Evolutionary conservation across 306 rosid species (phyloP), one percentile per base, ranked within the genome.

Genomic region (Sesbania bispinosa): DNA sequence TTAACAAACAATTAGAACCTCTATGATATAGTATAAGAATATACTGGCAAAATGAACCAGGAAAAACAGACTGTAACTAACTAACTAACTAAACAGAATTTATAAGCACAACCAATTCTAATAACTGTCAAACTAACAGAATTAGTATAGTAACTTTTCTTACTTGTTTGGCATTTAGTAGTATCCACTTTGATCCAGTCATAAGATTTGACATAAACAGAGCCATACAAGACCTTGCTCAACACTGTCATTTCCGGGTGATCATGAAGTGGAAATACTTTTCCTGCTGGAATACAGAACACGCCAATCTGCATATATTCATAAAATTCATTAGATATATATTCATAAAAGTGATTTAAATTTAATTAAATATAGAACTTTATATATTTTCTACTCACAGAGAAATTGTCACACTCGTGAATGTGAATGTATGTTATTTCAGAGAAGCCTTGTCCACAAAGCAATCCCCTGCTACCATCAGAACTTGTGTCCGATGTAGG

Each of bases 181-280:
- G 6, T 23, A 1, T 73, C 67, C n/a, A 75, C 47, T 48, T 82
- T 81, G 52, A 84, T 45, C 93, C 93, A 89, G 14, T 87, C 93
- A 67, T 89, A 83, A 16, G 96, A 82, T 76, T 84, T 84, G 59
- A 78, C 64, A 54, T 83, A 18, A 10, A 83, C 36, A 4, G 89
- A 77, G 13, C 96, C 93, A 18, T 80, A 80, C 2, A 89, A 82
- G 38, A 89, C 57, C 67, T 89, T 89, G 78, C 83, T 83, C 1
- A 89, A 74, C 66, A 89, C 92, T n/a, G 96, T 87, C 96, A 89
- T 89, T 66, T 72, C 82, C 0, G 88, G 92, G 75, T 85, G 96
- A 73, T 89, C 88, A 14, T 89, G 96, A 39, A 89, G 90, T 8
- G 96, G 96, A 73, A 89, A 43, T 10, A 23, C 59, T 21, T 30